These are phyloP conservation scores for Didymella arachidicola DNA, from an alignment of 2,329 filamentous ascomycete species.

Conservation along the genomic window DNA sequence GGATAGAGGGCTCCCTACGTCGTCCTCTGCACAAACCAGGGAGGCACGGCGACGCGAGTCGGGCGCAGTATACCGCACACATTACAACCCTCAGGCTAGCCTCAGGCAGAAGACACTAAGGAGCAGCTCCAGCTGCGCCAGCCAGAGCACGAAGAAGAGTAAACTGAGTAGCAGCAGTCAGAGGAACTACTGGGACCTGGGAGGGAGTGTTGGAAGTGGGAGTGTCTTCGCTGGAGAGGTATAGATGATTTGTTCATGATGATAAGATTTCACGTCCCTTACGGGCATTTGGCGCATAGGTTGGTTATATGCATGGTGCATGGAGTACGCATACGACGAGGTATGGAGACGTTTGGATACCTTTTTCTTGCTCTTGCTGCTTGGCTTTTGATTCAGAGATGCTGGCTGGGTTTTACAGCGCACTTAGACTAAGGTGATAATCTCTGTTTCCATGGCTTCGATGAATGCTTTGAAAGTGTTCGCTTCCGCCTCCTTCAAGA, in stretches of 20 bases:
- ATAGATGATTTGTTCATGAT: constrained; percentile 15
- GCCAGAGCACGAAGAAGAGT: constrained; percentile 82
- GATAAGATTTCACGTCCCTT: constrained; percentile 12
- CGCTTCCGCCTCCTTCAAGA: too few species aligned
- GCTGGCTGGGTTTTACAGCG: neutral
- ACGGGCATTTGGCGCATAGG: constrained; percentile 15
- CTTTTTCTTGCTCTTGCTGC: neutral
- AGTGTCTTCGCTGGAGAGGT: constrained; percentile 48
- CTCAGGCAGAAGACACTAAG: constrained; percentile 35
- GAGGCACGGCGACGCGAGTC: constrained; percentile 33
- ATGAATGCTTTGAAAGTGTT: too few species aligned
- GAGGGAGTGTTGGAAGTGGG: constrained; percentile 78
- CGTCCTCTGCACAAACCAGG: constrained; percentile 27
- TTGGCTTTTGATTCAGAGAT: neutral
- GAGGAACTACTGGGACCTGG: constrained; percentile 92
- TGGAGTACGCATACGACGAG: constrained; percentile 2
- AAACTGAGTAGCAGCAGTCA: constrained; percentile 74
- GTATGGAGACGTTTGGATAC: neutral
- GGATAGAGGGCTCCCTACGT: constrained; percentile 39
- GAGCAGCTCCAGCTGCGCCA: constrained; percentile 76
- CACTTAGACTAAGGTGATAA: too few species aligned
- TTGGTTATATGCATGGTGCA: constrained; percentile 7
- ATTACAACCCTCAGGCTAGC: constrained; percentile 30
- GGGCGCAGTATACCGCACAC: constrained; percentile 27
- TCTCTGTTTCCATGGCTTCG: too few species aligned